Evolutionary conservation across 345 rosid species (phyloP).

Genomic region (Brassica carinata): DNA sequence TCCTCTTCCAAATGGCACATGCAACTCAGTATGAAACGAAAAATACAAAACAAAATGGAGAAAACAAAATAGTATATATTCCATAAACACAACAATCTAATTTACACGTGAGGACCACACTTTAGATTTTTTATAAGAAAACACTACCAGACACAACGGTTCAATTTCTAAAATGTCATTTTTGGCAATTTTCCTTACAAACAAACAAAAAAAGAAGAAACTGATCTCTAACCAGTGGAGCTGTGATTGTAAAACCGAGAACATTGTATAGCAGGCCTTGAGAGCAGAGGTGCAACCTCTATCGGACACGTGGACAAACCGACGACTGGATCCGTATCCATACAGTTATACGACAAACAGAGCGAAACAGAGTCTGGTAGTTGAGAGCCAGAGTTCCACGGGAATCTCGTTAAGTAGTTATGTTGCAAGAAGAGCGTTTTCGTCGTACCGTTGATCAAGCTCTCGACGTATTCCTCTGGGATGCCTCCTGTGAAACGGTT

Average conservation of each 20-base stretch:
- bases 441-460: constrained; percentile 52
- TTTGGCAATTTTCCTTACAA: constrained; percentile 7
- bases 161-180: constrained; percentile 25
- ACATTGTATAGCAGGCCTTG: constrained; percentile 70
- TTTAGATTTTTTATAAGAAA: constrained; percentile 30
- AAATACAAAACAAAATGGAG: constrained; percentile 11
- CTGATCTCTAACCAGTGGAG: constrained; percentile 35
- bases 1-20: constrained; percentile 27
- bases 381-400: constrained; percentile 42
- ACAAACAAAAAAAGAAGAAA: not conserved
- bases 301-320: constrained; percentile 63
- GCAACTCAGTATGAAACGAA: not conserved
- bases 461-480: constrained; percentile 59
- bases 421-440: constrained; percentile 74
- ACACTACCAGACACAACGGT: constrained; percentile 35
- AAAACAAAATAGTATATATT: constrained; percentile 26
- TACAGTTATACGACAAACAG: constrained; percentile 85
- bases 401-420: constrained; percentile 65
- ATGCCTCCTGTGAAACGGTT: constrained; percentile 66
- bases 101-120: constrained; percentile 39
- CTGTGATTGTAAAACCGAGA: constrained; percentile 47
- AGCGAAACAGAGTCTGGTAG: constrained; percentile 63
- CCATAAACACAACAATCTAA: constrained; percentile 33
- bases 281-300: constrained; percentile 51
- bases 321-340: constrained; percentile 52